phyloP scores from a whole-genome alignment of 495 filamentous ascomycete genomes.

The Staphylotrichum longicolle region DNA sequence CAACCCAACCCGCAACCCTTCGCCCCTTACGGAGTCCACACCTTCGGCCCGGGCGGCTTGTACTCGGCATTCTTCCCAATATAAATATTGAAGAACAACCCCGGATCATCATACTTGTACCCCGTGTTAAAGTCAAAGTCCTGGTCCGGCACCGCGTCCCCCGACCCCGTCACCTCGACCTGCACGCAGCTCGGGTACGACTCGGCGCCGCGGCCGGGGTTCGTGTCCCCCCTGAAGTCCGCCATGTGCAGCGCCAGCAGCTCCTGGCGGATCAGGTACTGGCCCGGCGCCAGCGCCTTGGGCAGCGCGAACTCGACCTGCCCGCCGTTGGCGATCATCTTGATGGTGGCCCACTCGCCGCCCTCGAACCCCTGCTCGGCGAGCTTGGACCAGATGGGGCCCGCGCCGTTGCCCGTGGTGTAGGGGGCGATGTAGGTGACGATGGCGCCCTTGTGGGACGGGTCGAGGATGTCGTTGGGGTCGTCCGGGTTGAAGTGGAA shows the following conservation, averaged over 20 bases:
- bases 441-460: constrained; percentile 49
- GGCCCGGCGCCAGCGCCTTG: constrained; percentile 31
- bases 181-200: constrained; percentile 46
- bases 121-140: constrained; percentile 33
- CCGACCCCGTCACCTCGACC: constrained; percentile 39
- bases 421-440: constrained; percentile 47
- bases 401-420: constrained; percentile 34
- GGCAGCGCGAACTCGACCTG: constrained; percentile 46
- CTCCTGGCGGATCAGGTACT: constrained; percentile 45
- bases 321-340: constrained; percentile 43
- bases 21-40: background rate
- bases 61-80: constrained; percentile 7
- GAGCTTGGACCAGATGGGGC: constrained; percentile 51
- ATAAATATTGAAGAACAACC: constrained; percentile 43
- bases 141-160: constrained; percentile 31
- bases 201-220: constrained; percentile 33
- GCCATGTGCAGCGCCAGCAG: constrained; percentile 41
- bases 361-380: constrained; percentile 40
- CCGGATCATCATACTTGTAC: constrained; percentile 35
- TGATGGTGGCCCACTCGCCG: constrained; percentile 40
- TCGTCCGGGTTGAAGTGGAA: constrained; percentile 43
- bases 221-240: constrained; percentile 38
- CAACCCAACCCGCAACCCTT: background rate
- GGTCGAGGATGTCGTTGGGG: constrained; percentile 42
- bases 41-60: constrained; percentile 18